A percentile compares a stretch with the other conserved stretches of the same genome.
phyloP scores from a whole-genome alignment of 345 rosid genomes.

The Boechera retrofracta region DNA sequence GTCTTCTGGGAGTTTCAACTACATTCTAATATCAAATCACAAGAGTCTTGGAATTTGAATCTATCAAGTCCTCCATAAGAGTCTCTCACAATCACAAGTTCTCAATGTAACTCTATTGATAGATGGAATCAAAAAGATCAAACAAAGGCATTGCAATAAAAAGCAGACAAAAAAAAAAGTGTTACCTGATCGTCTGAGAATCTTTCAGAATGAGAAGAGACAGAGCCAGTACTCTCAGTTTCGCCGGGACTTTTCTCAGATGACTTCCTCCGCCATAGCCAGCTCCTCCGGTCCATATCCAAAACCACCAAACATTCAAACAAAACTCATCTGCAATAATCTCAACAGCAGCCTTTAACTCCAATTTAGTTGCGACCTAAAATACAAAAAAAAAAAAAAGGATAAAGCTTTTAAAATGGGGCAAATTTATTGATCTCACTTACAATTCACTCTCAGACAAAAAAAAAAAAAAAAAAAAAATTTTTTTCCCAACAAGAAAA shows the following conservation, averaged over 20 bases:
- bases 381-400: not conserved
- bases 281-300: constrained; percentile 67
- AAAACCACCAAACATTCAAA: constrained; percentile 40
- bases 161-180: not conserved
- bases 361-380: constrained; percentile 35
- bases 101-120: too few species aligned
- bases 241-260: constrained; percentile 72
- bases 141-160: not conserved
- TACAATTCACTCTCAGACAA: constrained; percentile 56
- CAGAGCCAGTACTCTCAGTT: constrained; percentile 69
- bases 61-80: too few species aligned
- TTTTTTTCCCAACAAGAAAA: constrained; percentile 10
- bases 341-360: constrained; percentile 16
- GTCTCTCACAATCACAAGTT: too few species aligned
- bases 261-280: constrained; percentile 81
- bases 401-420: constrained; percentile 2
- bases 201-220: constrained; percentile 70
- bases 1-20: too few species aligned
- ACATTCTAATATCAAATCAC: too few species aligned
- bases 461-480: constrained; percentile 9
- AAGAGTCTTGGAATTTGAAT: not conserved
- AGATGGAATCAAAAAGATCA: not conserved
- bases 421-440: constrained; percentile 52
- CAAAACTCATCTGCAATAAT: constrained; percentile 27
- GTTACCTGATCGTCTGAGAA: constrained; percentile 77